phyloP scores from a whole-genome alignment of 495 filamentous ascomycete species.

The Xylaria longipes region DNA sequence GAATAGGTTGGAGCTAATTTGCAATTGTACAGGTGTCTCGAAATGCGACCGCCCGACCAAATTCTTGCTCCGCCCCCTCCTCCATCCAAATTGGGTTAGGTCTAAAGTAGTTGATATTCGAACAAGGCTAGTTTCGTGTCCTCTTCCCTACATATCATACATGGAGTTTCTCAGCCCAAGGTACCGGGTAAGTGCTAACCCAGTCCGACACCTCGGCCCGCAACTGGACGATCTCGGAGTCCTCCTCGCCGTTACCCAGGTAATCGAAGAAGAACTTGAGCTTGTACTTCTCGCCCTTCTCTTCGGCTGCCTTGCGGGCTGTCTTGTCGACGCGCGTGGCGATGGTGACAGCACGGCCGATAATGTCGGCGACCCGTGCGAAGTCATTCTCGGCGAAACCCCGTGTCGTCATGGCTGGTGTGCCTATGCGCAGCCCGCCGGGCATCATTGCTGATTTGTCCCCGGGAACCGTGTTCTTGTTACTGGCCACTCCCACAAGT shows the following conservation, averaged over 20 bases:
- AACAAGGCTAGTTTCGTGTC: too few relatives aligned
- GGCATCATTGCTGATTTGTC: constrained; percentile 93
- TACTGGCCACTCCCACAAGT: constrained; percentile 91
- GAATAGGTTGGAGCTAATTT: too few relatives aligned
- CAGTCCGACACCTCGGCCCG: constrained; percentile 92
- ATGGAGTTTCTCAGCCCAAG: constrained; percentile 65
- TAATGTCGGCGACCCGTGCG: constrained; percentile 85
- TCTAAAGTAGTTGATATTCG: too few relatives aligned
- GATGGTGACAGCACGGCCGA: constrained; percentile 89
- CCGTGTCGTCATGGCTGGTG: constrained; percentile 96
- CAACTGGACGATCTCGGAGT: constrained; percentile 84
- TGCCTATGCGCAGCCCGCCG: constrained; percentile 89
- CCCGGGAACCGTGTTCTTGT: constrained; percentile 98
- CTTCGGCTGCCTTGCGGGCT: constrained; percentile 75
- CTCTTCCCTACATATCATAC: too few relatives aligned
- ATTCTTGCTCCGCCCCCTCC: too few relatives aligned
- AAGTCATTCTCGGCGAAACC: constrained; percentile 91
- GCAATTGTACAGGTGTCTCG: too few relatives aligned
- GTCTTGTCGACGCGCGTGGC: constrained; percentile 83
- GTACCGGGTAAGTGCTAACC: constrained; percentile 90
- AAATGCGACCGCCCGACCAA: too few relatives aligned
- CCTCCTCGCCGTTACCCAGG: constrained; percentile 80
- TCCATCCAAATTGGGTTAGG: too few relatives aligned
- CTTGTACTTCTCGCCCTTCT: constrained; percentile 80
- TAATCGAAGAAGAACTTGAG: constrained; percentile 87